A percentile compares a stretch with the other conserved stretches of the same genome.
phyloP scores from a whole-genome alignment of 495 filamentous ascomycete species.

The Venustampulla echinocandica region DNA sequence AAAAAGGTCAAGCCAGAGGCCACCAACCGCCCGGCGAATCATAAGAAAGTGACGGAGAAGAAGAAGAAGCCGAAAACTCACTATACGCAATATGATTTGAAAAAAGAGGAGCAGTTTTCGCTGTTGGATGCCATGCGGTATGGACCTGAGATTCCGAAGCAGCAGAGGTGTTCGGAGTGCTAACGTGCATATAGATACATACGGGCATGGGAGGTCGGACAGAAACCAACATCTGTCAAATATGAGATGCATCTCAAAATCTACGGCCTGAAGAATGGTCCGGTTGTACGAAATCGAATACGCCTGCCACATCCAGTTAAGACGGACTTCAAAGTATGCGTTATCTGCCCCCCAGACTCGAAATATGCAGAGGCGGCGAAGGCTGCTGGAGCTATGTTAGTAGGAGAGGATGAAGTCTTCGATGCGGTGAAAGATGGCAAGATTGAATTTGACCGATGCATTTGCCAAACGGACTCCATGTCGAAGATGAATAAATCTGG shows the following conservation, averaged over 20 bases:
- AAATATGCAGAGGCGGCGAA: slow-evolving; percentile 58
- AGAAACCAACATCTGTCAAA: slow-evolving; percentile 58
- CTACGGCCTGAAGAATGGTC: slow-evolving; percentile 69
- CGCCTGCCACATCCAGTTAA: slow-evolving; percentile 82
- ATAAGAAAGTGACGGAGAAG: slow-evolving; percentile 44
- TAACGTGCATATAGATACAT: slow-evolving; percentile 56
- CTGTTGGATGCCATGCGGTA: slow-evolving; percentile 93
- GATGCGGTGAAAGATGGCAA: slow-evolving; percentile 62
- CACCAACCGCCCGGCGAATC: slow-evolving; percentile 33
- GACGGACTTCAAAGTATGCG: slow-evolving; percentile 74
- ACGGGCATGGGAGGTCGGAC: slow-evolving; percentile 85
- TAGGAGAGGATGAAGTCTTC: slow-evolving; percentile 80
- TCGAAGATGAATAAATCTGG: slow-evolving; percentile 63
- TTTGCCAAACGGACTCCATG: slow-evolving; percentile 75
- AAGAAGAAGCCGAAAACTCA: slow-evolving; percentile 55
- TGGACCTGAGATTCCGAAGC: slow-evolving; percentile 13
- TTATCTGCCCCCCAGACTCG: slow-evolving; percentile 75
- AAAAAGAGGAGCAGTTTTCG: slow-evolving; percentile 57
- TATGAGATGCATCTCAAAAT: slow-evolving; percentile 83
- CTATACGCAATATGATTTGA: slow-evolving; percentile 54
- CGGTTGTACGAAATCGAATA: slow-evolving; percentile 77
- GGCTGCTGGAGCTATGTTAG: slow-evolving; percentile 66
- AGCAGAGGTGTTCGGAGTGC: background rate
- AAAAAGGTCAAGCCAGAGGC: slow-evolving; percentile 21
- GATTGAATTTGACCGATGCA: slow-evolving; percentile 80